phyloP scores from a whole-genome alignment of 352 stramenopile genomes.

The Pythium biforme region DNA sequence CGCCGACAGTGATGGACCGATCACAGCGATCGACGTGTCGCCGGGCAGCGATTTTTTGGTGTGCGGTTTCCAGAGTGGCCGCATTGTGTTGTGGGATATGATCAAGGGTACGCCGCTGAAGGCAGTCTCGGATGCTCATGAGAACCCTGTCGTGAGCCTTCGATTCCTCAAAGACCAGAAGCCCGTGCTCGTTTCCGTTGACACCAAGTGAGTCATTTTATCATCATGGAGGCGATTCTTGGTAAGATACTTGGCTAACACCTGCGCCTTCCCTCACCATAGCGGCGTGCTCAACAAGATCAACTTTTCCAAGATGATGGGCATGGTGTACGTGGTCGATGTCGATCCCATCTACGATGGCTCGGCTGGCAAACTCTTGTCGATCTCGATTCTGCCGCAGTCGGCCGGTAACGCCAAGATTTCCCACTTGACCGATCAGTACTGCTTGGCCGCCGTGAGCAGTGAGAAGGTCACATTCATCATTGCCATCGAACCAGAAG shows the following conservation, averaged over 20 bases:
- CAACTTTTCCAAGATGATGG: constrained; percentile 94
- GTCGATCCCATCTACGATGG: constrained; percentile 95
- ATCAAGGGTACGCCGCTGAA: constrained; percentile 93
- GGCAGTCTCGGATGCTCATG: constrained; percentile 86
- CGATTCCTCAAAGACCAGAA: constrained; percentile 88
- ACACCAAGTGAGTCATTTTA: constrained; percentile 57
- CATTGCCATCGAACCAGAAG: constrained; percentile 93
- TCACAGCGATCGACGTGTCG: constrained; percentile 89
- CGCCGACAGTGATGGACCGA: constrained; percentile 65
- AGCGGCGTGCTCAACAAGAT: constrained; percentile 94
- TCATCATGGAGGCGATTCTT: neutral
- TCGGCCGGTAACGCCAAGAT: constrained; percentile 84
- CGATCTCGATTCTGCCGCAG: constrained; percentile 76
- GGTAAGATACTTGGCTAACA: constrained; percentile 9
- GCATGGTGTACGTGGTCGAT: constrained; percentile 92
- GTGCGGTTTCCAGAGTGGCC: constrained; percentile 91
- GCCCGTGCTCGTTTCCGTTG: constrained; percentile 76
- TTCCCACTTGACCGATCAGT: constrained; percentile 82
- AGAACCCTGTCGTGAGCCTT: constrained; percentile 86
- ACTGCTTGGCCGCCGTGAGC: constrained; percentile 76
- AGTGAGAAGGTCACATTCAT: constrained; percentile 95
- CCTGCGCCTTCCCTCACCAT: constrained; percentile 28
- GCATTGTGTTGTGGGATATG: constrained; percentile 96
- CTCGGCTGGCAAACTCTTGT: constrained; percentile 87
- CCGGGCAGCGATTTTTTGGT: constrained; percentile 89